Evolutionary conservation across 148 eudicot species (phyloP), one percentile per base, ranked within the genome.

Genomic region (Oxyria digyna): DNA sequence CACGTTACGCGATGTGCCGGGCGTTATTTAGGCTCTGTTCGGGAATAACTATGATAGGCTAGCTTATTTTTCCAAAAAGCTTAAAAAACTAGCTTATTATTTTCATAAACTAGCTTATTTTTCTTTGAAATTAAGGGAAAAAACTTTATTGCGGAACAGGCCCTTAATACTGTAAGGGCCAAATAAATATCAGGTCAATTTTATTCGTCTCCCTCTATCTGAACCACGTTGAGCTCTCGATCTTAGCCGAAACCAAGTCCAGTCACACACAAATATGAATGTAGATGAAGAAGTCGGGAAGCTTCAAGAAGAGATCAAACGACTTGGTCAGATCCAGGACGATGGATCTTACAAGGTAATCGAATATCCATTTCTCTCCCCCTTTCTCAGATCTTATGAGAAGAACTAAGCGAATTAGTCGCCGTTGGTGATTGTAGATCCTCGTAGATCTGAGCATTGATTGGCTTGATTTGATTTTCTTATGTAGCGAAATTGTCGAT

Each of bases 281-380:
- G 98, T 93, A 13, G 94, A 86, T 26, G 98, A 89, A 82, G 98
- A 93, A 76, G 88, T 93, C 40, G 94, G 72, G 72, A 84, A 72
- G 54, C 95, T 93, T 69, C 78, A 76, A 70, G 95, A 85, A 70
- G 98, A 93, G 81, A 93, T 93, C 91, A 82, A 83, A 72, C 83
- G 98, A 12, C 96, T 93, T 42, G 95, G 98, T 78, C 81, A 73
- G 69, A 73, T 76, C 81, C 95, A 89, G 82, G 76, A 57, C 24
- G 98, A 93, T 80, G 98, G 98, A 62, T 89, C 96, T 79, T 93
- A 84, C 81, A 80, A 89, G 91, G 98, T 87, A 63, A 37, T 14
- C 65, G 12, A 15, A 59, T 59, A 37, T 59, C 3, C 12, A 43
- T 1, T 24, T 26, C 24, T 23, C 2, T 7, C 59, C 6, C 59